Base-by-base conservation (phyloP, 2,329 filamentous ascomycete genomes). In the Periconia sp. region DNA sequence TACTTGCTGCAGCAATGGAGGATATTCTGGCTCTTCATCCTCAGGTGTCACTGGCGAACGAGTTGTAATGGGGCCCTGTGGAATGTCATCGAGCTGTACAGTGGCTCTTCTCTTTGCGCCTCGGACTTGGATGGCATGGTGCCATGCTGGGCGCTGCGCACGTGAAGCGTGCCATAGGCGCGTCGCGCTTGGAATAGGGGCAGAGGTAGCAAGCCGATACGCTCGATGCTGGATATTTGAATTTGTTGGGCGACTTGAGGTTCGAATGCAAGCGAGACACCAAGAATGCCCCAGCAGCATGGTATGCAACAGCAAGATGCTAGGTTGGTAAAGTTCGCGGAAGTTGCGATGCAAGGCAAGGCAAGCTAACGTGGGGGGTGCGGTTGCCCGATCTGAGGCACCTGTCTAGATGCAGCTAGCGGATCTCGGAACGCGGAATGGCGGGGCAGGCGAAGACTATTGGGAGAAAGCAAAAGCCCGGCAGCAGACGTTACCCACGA, bases 1-100 rank as follows among this genome's bases (percentile, higher is more conserved):
- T 19, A 89, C 92, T 67, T 96, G 91, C 63, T 90, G 83, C 44
- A 97, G 76, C 34, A 97, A 88, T n/a, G 89, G 88, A 12, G 94
- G 92, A 69, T 96, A 96, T 46, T 76, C 76, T 15, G 79, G 79
- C 22, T 72, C 69, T 39, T 78, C 72, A 40, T 78, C 72, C 30
- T 73, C 65, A 36, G 69, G 66, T 23, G 73, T 66, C 12, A 56
- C 57, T 41, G 74, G 59, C 5, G 76, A 66, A 16, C 69, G 59
- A 19, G 72, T 52, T 30, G 76, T 70, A 28, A 86, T 65, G 4
- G 71, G 61, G 4, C 83, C 82, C 63, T 86, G 83, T 4, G 79
- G 80, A 21, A 85, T 69, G 18, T 80, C 73, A 25, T 65, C 61
- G 13, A 66, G 40, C 7, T 48, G 36, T 23, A 75, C 25, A 1